A percentile compares a stretch with the other conserved stretches of the same genome.
Evolutionary conservation across 2,329 filamentous ascomycete species (phyloP).

Genomic region (Xylaria hypoxylon): DNA sequence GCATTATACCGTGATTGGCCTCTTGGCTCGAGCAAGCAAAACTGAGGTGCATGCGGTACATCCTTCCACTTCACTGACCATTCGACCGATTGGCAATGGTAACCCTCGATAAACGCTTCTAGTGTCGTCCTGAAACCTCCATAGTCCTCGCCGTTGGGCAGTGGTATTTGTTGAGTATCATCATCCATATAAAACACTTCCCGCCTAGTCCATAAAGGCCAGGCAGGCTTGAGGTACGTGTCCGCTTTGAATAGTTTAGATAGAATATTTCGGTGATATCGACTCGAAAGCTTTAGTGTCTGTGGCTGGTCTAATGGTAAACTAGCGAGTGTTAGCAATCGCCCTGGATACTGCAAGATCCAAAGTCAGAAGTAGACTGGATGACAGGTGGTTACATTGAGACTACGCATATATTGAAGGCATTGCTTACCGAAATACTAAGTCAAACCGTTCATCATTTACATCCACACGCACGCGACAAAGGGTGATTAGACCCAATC

Average conservation of each 20-base stretch:
- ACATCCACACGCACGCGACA: slow-evolving; percentile 63
- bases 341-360: not conserved
- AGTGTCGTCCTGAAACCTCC: slow-evolving; percentile 66
- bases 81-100: slow-evolving; percentile 60
- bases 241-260: slow-evolving; percentile 66
- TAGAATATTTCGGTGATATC: slow-evolving; percentile 66
- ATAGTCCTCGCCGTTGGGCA: slow-evolving; percentile 66
- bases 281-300: slow-evolving; percentile 64
- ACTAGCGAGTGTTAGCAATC: slow-evolving; percentile 46
- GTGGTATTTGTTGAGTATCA: slow-evolving; percentile 63
- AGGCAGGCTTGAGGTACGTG: slow-evolving; percentile 67
- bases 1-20: slow-evolving; percentile 57
- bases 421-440: slow-evolving; percentile 63
- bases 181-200: slow-evolving; percentile 66
- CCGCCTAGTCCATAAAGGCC: slow-evolving; percentile 66
- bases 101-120: slow-evolving; percentile 66
- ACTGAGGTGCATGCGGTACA: slow-evolving; percentile 61
- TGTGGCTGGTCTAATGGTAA: slow-evolving; percentile 58
- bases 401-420: not conserved
- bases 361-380: not conserved
- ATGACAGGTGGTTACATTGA: not conserved
- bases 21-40: slow-evolving; percentile 61
- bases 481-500: slow-evolving; percentile 65
- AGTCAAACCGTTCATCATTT: slow-evolving; percentile 67
- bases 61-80: slow-evolving; percentile 65